Percentiles rank a stretch among this genome's conserved stretches.
Evolutionary conservation across 495 filamentous ascomycete species (phyloP).

Genomic region (Tuber aestivum): DNA sequence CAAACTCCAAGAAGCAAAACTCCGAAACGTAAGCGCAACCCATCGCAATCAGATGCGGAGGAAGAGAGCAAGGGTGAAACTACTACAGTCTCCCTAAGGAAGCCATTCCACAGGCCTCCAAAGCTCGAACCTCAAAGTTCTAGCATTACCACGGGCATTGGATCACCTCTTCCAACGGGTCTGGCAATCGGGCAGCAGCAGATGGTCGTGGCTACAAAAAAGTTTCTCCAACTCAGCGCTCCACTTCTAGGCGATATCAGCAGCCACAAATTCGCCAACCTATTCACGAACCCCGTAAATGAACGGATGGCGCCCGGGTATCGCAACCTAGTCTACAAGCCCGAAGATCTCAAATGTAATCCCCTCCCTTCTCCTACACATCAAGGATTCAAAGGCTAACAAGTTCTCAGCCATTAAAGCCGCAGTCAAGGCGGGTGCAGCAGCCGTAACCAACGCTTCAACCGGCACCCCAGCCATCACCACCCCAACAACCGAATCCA

Average conservation of each 20-base stretch:
- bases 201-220: constrained; percentile 42
- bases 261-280: constrained; percentile 77
- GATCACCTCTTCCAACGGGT: constrained; percentile 28
- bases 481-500: constrained; percentile 50
- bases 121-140: constrained; percentile 30
- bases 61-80: constrained; percentile 24
- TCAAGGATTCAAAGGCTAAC: constrained; percentile 7
- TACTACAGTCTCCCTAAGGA: constrained; percentile 22
- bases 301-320: constrained; percentile 85
- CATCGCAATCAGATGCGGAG: constrained; percentile 16
- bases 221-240: constrained; percentile 43
- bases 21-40: constrained; percentile 25
- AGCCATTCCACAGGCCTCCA: constrained; percentile 19
- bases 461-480: constrained; percentile 46
- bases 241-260: constrained; percentile 80
- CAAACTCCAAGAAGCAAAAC: constrained; percentile 23
- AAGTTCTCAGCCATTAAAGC: constrained; percentile 58
- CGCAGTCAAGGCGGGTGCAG: constrained; percentile 55
- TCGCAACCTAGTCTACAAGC: constrained; percentile 72
- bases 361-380: neutral
- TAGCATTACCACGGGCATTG: constrained; percentile 34
- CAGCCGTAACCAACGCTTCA: constrained; percentile 44
- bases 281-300: constrained; percentile 76
- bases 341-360: constrained; percentile 72
- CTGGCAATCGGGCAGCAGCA: constrained; percentile 37